Percentiles rank a stretch among this genome's conserved stretches.
Conservation (phyloP, 1,139 yeast genomes). For the Saccharomyces hybrid region DNA sequence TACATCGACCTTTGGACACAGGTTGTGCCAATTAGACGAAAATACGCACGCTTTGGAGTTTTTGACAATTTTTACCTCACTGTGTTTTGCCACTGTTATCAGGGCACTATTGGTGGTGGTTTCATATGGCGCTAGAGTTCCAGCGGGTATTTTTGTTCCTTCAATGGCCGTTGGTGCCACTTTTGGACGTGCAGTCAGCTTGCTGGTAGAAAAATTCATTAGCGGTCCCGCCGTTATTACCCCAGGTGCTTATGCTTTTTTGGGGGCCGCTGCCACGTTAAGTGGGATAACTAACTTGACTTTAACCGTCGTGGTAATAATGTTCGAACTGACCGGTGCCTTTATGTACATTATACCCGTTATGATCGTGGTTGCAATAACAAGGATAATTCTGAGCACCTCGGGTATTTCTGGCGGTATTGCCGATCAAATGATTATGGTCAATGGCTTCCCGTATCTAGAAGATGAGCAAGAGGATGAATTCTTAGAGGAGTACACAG, state of each 20-base stretch:
- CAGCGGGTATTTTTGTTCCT: slow-evolving; percentile 94
- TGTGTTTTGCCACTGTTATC: slow-evolving; percentile 63
- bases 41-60: slow-evolving; percentile 26
- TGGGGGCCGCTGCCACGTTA: slow-evolving; percentile 96
- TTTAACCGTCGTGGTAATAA: slow-evolving; percentile 84
- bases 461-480: slow-evolving; percentile 60
- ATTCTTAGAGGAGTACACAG: slow-evolving; percentile 43
- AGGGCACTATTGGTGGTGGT: slow-evolving; percentile 67
- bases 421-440: slow-evolving; percentile 88
- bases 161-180: slow-evolving; percentile 96
- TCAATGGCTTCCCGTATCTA: slow-evolving; percentile 81
- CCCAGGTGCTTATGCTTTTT: slow-evolving; percentile 89
- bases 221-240: slow-evolving; percentile 53
- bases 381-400: slow-evolving; percentile 65
- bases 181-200: slow-evolving; percentile 77
- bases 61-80: slow-evolving; percentile 37
- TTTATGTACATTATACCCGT: slow-evolving; percentile 83
- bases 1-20: slow-evolving; percentile 36
- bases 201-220: slow-evolving; percentile 43
- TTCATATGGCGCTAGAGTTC: slow-evolving; percentile 87
- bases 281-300: slow-evolving; percentile 92
- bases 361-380: slow-evolving; percentile 92
- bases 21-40: slow-evolving; percentile 45
- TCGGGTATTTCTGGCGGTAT: slow-evolving; percentile 75
- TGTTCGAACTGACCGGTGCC: slow-evolving; percentile 96